A percentile compares a stretch with the other conserved stretches of the same genome.
Evolutionary conservation across 2,329 filamentous ascomycete species (phyloP).

Genomic region (Penicillium sp.): DNA sequence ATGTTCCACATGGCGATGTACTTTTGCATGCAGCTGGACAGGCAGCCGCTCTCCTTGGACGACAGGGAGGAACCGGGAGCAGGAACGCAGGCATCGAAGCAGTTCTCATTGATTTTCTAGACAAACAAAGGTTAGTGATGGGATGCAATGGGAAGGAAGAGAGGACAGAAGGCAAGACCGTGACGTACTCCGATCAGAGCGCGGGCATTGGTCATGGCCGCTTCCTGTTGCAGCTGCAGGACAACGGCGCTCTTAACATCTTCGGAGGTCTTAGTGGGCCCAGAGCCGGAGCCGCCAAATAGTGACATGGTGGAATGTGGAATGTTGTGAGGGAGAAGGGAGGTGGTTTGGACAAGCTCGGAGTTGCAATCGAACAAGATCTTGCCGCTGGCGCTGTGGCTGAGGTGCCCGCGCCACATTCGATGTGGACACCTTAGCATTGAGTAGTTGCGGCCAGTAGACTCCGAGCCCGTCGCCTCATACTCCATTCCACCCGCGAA

Average conservation of each 20-base stretch:
- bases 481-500: too few species aligned
- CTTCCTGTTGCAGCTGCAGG: conserved; percentile 62
- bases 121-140: background rate
- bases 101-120: conserved; percentile 77
- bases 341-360: conserved; percentile 3
- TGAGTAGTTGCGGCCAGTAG: too few species aligned
- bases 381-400: conserved; percentile 9
- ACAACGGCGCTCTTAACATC: conserved; percentile 56
- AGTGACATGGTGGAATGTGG: conserved; percentile 35
- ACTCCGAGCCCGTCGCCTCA: too few species aligned
- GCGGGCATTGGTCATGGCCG: conserved; percentile 66
- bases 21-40: conserved; percentile 77
- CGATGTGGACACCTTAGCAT: conserved; percentile 23
- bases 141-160: background rate
- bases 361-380: conserved; percentile 8
- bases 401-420: conserved; percentile 15
- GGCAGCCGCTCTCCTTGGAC: conserved; percentile 66
- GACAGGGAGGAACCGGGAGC: conserved; percentile 65
- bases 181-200: conserved; percentile 64
- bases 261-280: conserved; percentile 26
- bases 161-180: conserved; percentile 3
- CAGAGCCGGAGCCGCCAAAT: conserved; percentile 36
- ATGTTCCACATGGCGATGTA: conserved; percentile 79
- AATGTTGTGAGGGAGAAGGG: conserved; percentile 2
- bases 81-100: conserved; percentile 73